Base-by-base conservation (phyloP, 148 eudicot species). In the Nepenthes gracilis region DNA sequence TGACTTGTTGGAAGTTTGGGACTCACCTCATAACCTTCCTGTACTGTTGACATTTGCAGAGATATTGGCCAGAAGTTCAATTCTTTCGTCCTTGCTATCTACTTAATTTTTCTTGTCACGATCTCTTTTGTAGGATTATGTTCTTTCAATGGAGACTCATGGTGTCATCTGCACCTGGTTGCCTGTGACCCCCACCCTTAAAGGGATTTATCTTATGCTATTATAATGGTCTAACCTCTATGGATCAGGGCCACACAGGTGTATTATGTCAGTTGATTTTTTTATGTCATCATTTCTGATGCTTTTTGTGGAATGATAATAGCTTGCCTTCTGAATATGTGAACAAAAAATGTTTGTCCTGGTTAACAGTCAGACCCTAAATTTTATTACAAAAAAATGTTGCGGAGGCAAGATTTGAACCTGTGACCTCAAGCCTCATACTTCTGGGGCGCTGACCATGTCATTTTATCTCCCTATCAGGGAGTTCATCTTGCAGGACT, bases 21-120 rank as follows among this genome's bases (percentile, higher is more conserved):
- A 80, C 92, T 90, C 89, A 90, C 97, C 73, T 77, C 83, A 83
- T 90, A 83, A 87, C 84, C 89, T 87, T 87, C 86, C 83, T 81
- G 86, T 87, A 67, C 81, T 90, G 85, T 90, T 82, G 76, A 76
- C 77, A 77, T 81, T 81, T 91, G 97, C 97, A 91, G 96, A 79
- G 81, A 81, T 72, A 62, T 63, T 68, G 76, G 65, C 33, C 47
- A 23, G 59, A 55, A 65, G 65, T 64, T 54, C 64, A 74, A 73
- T 70, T 69, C 61, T 60, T 63, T 62, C 67, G 47, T 75, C 70
- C 68, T 11, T 59, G 58, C 38, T 35, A 43, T 33, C 6, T 53
- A 9, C 38, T 65, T 65, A 54, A 55, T 36, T 50, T 55, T 61
- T 36, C 54, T 33, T 12, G 7, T 43, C n/a, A 2, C 45, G 33